phyloP scores from a whole-genome alignment of 176 grass and related monocot genomes.

The Cocos nucifera region DNA sequence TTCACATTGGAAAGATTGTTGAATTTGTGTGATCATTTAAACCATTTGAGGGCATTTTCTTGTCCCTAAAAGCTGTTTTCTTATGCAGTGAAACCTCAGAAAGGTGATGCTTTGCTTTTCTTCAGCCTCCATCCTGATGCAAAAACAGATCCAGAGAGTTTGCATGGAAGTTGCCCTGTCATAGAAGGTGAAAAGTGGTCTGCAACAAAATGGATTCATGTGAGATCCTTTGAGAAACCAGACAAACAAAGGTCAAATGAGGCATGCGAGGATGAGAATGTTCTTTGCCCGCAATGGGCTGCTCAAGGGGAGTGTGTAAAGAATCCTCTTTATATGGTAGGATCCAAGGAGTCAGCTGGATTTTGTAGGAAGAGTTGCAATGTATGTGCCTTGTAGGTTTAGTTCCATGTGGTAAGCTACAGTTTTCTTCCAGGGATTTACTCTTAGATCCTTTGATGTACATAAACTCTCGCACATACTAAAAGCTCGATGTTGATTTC shows the following conservation, averaged over 20 bases:
- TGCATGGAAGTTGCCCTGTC: conserved; percentile 68
- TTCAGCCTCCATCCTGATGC: conserved; percentile 63
- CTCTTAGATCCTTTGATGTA: no score
- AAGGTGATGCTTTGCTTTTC: conserved; percentile 63
- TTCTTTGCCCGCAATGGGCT: conserved; percentile 36
- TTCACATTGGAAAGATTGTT: no score
- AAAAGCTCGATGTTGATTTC: no score
- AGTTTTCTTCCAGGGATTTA: no score
- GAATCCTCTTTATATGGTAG: conserved; percentile 52
- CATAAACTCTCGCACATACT: no score
- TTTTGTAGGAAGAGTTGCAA: conserved; percentile 51
- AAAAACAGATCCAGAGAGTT: conserved; percentile 49
- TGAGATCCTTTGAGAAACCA: conserved; percentile 49
- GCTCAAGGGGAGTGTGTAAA: conserved; percentile 33
- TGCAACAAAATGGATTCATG: conserved; percentile 76
- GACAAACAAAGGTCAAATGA: conserved; percentile 3
- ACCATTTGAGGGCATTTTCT: no score
- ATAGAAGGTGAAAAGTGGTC: conserved; percentile 78
- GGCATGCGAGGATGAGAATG: conserved; percentile 30
- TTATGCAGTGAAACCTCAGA: conserved; percentile 54
- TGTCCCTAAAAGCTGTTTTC: no score
- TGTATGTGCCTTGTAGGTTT: conserved; percentile 26
- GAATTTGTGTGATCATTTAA: no score
- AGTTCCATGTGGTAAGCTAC: no score
- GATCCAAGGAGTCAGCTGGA: conserved; percentile 26